phyloP scores from a whole-genome alignment of 192 early-diverging fungal genomes.

The Entophlyctis luteolus region DNA sequence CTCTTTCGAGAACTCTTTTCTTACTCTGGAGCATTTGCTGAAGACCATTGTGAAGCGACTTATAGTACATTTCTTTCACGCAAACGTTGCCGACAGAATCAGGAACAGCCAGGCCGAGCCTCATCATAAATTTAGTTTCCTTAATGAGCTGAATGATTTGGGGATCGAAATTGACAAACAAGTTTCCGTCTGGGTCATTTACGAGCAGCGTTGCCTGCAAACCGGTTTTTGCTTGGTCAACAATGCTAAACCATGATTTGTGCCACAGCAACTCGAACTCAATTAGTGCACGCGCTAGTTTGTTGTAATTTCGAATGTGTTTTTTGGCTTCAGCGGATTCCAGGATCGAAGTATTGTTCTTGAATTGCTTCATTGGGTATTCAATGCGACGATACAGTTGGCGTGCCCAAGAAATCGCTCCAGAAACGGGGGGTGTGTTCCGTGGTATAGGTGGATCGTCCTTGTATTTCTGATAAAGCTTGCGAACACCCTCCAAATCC shows the following conservation, averaged over 20 bases:
- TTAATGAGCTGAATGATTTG: conserved; percentile 61
- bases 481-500: conserved; percentile 60
- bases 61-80: conserved; percentile 61
- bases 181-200: conserved; percentile 47
- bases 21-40: conserved; percentile 48
- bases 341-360: conserved; percentile 48
- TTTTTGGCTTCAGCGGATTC: conserved; percentile 59
- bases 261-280: conserved; percentile 64
- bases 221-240: conserved; percentile 61
- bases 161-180: conserved; percentile 62
- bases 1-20: conserved; percentile 43
- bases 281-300: conserved; percentile 57
- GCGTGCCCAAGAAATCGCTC: conserved; percentile 60
- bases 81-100: conserved; percentile 53
- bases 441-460: conserved; percentile 58
- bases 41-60: conserved; percentile 44
- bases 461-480: conserved; percentile 62
- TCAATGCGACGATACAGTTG: conserved; percentile 62
- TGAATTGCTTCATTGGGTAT: conserved; percentile 57
- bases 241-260: conserved; percentile 52
- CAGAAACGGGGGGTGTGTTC: conserved; percentile 59
- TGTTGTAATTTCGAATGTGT: conserved; percentile 67
- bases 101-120: conserved; percentile 52
- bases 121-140: conserved; percentile 55
- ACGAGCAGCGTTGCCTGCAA: conserved; percentile 62